Base-by-base conservation (phyloP, 192 early-diverging fungal species). In the Rhizophagus sp. region DNA sequence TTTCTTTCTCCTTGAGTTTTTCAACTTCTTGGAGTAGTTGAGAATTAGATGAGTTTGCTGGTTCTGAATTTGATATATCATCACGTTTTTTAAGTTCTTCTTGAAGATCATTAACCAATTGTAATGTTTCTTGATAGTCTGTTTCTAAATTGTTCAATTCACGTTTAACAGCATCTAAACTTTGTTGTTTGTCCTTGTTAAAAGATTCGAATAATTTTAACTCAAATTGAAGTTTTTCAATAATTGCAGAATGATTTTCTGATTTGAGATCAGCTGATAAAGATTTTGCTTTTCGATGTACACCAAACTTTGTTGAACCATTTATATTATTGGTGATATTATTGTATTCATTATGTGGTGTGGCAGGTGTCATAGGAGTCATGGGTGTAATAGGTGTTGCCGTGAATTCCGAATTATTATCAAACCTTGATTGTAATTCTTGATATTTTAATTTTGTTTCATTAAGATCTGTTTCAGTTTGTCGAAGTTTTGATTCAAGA, bases 141-240 rank as follows among this genome's bases (percentile, higher is more conserved):
- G 1, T 13, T 39, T 69, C 67, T 69, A 69, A 39, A 34, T 10
- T 12, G 13, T 22, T 19, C 22, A 69, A 69, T 69, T 69, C 36
- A 22, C 19, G 67, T n/a, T 22, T 69, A 69, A 69, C 67, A 9
- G 67, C 27, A 8, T 69, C 67, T 22, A 69, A 69, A 69, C 22
- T 69, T 69, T 69, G 67, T 36, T 25, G 33, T 17, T 69, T 69
- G 7, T 69, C 27, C 33, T 69, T 69, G 24, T 69, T 36, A 22
- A 69, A 41, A 22, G 67, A 69, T 69, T 69, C 67, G 4, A 69
- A 69, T 69, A 69, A 69, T 69, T 33, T 22, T 34, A 69, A 33
- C 44, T 69, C 67, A 41, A 69, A 69, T 69, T 69, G 36, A 39
- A 69, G 67, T 39, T 69, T 69, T 39, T 69, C 67, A 36, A 69